phyloP scores from a whole-genome alignment of 805 yeast species.

The Suhomyces sp. region DNA sequence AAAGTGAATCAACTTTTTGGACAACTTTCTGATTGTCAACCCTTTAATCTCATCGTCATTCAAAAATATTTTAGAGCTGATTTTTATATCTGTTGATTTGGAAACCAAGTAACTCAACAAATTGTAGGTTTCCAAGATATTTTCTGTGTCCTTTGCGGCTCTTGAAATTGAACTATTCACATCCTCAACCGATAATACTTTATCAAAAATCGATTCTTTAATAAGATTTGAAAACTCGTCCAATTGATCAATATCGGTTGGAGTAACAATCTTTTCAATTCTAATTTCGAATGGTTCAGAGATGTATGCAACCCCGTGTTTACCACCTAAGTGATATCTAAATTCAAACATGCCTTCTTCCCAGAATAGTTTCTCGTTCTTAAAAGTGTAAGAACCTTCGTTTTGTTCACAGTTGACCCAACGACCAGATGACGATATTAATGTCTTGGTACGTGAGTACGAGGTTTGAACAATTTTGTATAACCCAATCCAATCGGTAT shows the following conservation, averaged over 20 bases:
- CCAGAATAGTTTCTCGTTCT: slow-evolving; percentile 51
- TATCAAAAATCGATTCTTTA: slow-evolving; percentile 30
- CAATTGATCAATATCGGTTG: slow-evolving; percentile 30
- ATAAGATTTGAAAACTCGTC: slow-evolving; percentile 31
- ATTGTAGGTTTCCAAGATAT: slow-evolving; percentile 31
- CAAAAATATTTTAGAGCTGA: slow-evolving; percentile 39
- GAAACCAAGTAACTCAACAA: slow-evolving; percentile 18
- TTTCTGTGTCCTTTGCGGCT: slow-evolving; percentile 24
- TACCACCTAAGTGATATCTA: slow-evolving; percentile 64
- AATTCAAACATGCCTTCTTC: slow-evolving; percentile 73
- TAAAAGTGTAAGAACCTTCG: slow-evolving; percentile 51
- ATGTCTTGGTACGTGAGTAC: slow-evolving; percentile 53
- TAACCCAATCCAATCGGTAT: slow-evolving; percentile 74
- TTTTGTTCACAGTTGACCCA: slow-evolving; percentile 49
- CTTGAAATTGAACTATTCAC: slow-evolving; percentile 27
- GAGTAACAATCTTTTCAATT: slow-evolving; percentile 38
- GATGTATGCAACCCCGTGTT: slow-evolving; percentile 67
- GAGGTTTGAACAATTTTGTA: slow-evolving; percentile 64
- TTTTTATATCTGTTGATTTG: slow-evolving; percentile 25
- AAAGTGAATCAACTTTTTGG: slow-evolving; percentile 23
- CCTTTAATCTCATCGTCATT: slow-evolving; percentile 14
- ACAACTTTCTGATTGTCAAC: slow-evolving; percentile 18
- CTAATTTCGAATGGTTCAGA: slow-evolving; percentile 67
- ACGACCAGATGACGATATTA: slow-evolving; percentile 61
- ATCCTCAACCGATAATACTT: slow-evolving; percentile 23